Evolutionary conservation across 2,329 filamentous ascomycete species (phyloP).

Genomic region (Talaromyces islandicus): DNA sequence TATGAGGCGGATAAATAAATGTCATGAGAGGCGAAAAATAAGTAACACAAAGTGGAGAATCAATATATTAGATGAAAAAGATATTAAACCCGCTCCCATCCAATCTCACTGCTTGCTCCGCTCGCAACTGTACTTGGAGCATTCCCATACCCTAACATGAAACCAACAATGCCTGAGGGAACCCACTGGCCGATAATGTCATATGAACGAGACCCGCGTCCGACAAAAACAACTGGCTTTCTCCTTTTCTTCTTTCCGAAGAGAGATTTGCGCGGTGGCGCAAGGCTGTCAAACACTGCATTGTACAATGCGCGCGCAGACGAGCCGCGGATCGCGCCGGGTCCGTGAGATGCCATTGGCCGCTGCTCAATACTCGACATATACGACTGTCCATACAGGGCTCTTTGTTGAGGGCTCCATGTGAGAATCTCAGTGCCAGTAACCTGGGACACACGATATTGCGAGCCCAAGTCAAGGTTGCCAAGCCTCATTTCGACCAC

Average conservation of each 20-base stretch:
- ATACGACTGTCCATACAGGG: conserved; percentile 39
- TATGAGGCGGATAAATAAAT: not conserved
- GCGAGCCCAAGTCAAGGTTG: conserved; percentile 76
- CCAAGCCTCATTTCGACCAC: conserved; percentile 87
- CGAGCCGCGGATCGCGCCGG: conserved; percentile 52
- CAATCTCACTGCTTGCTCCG: conserved; percentile 27
- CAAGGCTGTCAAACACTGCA: conserved; percentile 83
- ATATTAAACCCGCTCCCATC: conserved; percentile 28
- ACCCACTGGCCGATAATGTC: conserved; percentile 77
- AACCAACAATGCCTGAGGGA: conserved; percentile 71
- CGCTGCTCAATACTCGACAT: conserved; percentile 39
- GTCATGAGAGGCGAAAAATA: not conserved
- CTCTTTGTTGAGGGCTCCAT: conserved; percentile 55
- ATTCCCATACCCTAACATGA: conserved; percentile 69
- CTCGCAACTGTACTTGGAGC: conserved; percentile 43
- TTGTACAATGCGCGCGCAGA: conserved; percentile 75
- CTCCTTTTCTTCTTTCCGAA: conserved; percentile 33
- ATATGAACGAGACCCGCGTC: conserved; percentile 77
- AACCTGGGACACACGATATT: conserved; percentile 37
- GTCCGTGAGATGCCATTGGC: conserved; percentile 32
- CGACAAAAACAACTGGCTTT: conserved; percentile 65
- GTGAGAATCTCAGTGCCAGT: conserved; percentile 50
- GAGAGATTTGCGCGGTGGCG: conserved; percentile 38
- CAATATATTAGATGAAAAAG: not conserved
- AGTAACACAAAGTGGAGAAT: not conserved